phyloP scores from a whole-genome alignment of 2,329 filamentous ascomycete genomes.

The Fusarium napiforme region DNA sequence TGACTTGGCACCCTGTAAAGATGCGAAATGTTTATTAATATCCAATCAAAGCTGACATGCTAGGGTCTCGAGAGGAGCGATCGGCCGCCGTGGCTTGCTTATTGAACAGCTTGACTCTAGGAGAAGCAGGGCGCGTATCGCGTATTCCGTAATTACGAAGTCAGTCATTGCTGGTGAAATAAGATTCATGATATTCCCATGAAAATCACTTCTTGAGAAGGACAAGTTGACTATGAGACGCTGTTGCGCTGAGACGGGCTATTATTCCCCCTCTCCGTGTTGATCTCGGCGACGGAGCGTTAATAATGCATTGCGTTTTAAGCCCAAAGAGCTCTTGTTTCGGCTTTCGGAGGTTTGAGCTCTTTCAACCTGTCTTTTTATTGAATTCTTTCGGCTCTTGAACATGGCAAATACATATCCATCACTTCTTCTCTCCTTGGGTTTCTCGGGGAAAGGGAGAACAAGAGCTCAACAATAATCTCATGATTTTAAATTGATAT shows the following conservation, averaged over 20 bases:
- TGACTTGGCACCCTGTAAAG: background rate
- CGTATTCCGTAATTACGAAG: background rate
- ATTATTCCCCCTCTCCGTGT: background rate
- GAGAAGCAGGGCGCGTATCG: background rate
- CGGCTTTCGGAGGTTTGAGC: background rate
- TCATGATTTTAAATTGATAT: background rate
- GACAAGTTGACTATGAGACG: background rate
- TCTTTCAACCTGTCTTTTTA: background rate
- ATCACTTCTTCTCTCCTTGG: background rate
- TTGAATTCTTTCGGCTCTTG: background rate
- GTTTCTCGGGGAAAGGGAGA: background rate
- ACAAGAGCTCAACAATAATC: background rate
- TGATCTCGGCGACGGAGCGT: background rate
- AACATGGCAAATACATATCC: background rate
- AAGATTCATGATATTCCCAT: background rate
- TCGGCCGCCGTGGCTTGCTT: constrained; percentile 1
- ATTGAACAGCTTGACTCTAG: background rate
- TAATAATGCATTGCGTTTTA: background rate
- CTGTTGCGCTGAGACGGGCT: background rate
- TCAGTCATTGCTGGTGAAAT: background rate
- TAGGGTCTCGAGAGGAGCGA: background rate
- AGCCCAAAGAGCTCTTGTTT: background rate
- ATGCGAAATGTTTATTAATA: background rate
- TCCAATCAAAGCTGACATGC: constrained; percentile 1
- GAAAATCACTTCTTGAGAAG: background rate